These are phyloP conservation scores for Epichloe scottii DNA, from an alignment of 2,329 filamentous ascomycete genomes.

Conservation along the genomic window DNA sequence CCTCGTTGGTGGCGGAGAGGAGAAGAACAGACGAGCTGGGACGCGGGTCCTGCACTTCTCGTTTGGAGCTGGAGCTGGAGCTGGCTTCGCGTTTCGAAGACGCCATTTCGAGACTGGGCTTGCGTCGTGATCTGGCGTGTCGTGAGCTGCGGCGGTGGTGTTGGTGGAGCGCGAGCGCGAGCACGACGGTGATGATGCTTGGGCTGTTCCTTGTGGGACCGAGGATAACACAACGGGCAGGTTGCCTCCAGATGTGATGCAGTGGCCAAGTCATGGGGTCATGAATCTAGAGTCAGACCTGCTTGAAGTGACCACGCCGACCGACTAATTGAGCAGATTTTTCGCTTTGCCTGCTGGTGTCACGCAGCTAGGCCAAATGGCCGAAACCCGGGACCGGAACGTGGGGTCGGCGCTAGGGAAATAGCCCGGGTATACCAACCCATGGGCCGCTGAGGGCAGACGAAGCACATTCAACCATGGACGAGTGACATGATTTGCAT, in stretches of 20 bases:
- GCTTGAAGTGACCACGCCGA: not conserved
- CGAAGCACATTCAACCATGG: not conserved
- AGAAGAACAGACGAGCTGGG: slow-evolving; percentile 71
- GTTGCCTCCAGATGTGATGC: slow-evolving; percentile 1
- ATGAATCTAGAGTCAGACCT: not conserved
- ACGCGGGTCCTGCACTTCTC: slow-evolving; percentile 30
- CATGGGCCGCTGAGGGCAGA: not conserved
- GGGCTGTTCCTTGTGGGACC: not conserved
- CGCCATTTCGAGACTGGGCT: not conserved
- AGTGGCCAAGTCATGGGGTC: slow-evolving; percentile 4
- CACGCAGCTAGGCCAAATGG: too few species aligned
- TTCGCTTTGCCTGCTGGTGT: slow-evolving; percentile 6
- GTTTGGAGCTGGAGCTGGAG: slow-evolving; percentile 6
- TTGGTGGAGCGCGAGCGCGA: not conserved
- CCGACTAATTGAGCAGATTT: slow-evolving; percentile 3
- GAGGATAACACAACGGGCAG: slow-evolving; percentile 1
- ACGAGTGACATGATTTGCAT: not conserved
- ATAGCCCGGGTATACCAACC: not conserved
- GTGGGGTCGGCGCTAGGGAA: not conserved
- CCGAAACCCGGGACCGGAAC: not conserved
- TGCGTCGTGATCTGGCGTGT: not conserved
- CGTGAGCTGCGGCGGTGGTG: slow-evolving; percentile 1
- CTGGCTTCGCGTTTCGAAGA: slow-evolving; percentile 6
- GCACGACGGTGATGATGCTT: not conserved
- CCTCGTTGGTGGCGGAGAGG: slow-evolving; percentile 73